These are phyloP conservation scores for Septoria linicola DNA, from an alignment of 2,329 filamentous ascomycete species.

Conservation along the genomic window DNA sequence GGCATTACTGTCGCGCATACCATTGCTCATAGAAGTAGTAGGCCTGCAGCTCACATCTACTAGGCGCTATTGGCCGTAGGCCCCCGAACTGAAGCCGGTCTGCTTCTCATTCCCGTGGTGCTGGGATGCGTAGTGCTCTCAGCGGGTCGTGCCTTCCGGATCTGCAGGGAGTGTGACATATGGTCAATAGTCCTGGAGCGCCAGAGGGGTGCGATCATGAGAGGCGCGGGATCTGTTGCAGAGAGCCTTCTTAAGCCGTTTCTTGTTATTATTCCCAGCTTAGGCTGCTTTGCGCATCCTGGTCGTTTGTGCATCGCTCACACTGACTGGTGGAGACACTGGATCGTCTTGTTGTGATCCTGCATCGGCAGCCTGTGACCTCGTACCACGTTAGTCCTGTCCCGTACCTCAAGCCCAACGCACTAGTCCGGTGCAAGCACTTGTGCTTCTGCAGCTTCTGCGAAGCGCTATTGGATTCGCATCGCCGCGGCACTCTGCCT, in stretches of 20 bases:
- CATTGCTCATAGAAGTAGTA: not conserved
- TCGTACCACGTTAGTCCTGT: constrained; percentile 25
- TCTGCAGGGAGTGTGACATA: constrained; percentile 22
- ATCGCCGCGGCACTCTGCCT: constrained; percentile 11
- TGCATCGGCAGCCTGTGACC: constrained; percentile 15
- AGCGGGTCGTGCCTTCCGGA: constrained; percentile 28
- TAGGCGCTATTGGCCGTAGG: constrained; percentile 22
- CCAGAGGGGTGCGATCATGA: not conserved
- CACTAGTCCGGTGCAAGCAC: constrained; percentile 19
- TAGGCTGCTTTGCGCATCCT: constrained; percentile 16
- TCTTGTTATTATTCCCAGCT: constrained; percentile 24
- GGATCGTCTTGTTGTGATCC: not conserved
- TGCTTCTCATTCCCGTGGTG: constrained; percentile 23
- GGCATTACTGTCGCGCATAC: too few species aligned
- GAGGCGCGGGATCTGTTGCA: constrained; percentile 16
- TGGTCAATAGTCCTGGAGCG: not conserved
- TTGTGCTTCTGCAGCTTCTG: constrained; percentile 16
- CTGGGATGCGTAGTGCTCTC: constrained; percentile 22
- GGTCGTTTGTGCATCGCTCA: constrained; percentile 3
- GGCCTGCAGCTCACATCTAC: constrained; percentile 3
- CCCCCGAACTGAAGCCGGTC: constrained; percentile 26
- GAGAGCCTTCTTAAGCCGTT: constrained; percentile 7
- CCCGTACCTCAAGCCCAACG: constrained; percentile 11
- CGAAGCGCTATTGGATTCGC: constrained; percentile 21
- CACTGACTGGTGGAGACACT: not conserved